Evolutionary conservation across 179 eudicot genomes (phyloP).

Genomic region (Beta lomatogona): DNA sequence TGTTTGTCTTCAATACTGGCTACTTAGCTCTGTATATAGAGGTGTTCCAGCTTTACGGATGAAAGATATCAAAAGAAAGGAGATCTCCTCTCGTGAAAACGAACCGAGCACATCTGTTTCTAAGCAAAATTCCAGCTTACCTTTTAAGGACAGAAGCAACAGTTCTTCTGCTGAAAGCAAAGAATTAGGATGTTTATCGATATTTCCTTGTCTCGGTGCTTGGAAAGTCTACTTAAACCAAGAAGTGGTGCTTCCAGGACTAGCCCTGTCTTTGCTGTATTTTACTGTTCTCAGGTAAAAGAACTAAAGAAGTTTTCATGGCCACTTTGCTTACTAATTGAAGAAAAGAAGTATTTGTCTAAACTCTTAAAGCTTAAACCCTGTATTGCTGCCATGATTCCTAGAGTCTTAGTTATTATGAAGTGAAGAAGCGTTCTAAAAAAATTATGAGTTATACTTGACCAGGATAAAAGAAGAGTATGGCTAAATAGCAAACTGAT

Average conservation of each 20-base stretch:
- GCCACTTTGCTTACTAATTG: not conserved
- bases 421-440: not conserved
- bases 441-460: not conserved
- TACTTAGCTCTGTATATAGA: slow-evolving; percentile 67
- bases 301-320: not conserved
- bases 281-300: slow-evolving; percentile 76
- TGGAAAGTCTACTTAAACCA: slow-evolving; percentile 78
- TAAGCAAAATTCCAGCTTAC: slow-evolving; percentile 26
- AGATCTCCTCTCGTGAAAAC: slow-evolving; percentile 28
- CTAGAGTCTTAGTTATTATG: not conserved
- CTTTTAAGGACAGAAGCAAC: slow-evolving; percentile 20
- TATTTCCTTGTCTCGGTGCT: slow-evolving; percentile 55
- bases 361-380: not conserved
- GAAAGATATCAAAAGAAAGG: slow-evolving; percentile 49
- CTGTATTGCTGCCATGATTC: not conserved
- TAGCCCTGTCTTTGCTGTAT: slow-evolving; percentile 72
- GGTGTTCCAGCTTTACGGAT: slow-evolving; percentile 64
- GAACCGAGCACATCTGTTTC: slow-evolving; percentile 41
- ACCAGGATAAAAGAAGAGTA: no score
- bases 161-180: slow-evolving; percentile 24
- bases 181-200: slow-evolving; percentile 35
- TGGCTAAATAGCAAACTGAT: no score
- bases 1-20: slow-evolving; percentile 76
- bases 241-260: slow-evolving; percentile 88
- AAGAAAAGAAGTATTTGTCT: not conserved